These are phyloP conservation scores for Eutrema japonicum DNA, from an alignment of 345 rosid genomes.

Conservation along the genomic window DNA sequence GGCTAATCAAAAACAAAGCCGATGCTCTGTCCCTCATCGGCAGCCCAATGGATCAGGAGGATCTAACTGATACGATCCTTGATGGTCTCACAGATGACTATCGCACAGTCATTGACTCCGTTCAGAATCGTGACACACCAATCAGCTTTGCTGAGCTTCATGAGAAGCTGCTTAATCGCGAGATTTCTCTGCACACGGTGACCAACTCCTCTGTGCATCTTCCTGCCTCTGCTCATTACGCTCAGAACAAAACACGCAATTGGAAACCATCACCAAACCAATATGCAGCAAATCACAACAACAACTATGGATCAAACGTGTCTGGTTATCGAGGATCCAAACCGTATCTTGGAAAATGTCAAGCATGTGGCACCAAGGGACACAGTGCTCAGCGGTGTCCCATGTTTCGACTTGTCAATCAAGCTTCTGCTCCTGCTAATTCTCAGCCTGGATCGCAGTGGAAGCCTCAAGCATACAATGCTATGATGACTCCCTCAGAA, in stretches of 20 bases:
- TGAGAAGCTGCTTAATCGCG: background rate
- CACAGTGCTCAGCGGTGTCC: background rate
- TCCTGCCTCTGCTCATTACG: background rate
- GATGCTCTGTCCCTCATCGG: background rate
- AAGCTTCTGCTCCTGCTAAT: background rate
- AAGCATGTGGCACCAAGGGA: background rate
- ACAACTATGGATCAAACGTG: background rate
- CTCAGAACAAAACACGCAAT: background rate
- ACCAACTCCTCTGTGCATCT: too few species aligned
- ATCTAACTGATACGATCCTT: background rate
- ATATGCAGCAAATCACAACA: background rate
- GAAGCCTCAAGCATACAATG: background rate
- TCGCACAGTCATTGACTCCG: background rate
- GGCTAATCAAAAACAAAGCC: background rate
- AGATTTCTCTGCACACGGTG: background rate
- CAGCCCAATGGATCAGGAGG: background rate
- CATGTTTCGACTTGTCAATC: background rate
- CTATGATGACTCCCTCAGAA: too few species aligned
- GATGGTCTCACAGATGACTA: background rate
- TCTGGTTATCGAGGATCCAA: background rate
- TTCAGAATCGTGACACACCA: background rate
- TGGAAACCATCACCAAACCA: background rate
- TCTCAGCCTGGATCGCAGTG: background rate
- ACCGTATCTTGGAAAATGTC: background rate
- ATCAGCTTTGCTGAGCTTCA: background rate